Evolutionary conservation across 2,329 filamentous ascomycete genomes (phyloP), one percentile per base, ranked within the genome.

Genomic region (Pseudogymnoascus sp.): DNA sequence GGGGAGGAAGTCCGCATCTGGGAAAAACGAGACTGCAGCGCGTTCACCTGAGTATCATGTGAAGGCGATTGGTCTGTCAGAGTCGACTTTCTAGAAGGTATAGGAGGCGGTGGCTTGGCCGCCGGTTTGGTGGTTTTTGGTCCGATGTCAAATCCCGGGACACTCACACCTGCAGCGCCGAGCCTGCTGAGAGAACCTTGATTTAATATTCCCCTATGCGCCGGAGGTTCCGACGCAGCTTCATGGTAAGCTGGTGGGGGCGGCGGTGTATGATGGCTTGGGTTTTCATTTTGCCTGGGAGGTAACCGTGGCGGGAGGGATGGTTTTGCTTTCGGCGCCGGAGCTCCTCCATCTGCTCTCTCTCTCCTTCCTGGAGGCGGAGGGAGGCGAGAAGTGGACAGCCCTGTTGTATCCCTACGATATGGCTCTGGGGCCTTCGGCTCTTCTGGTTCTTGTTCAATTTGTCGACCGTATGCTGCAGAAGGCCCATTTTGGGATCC

Each of bases 101-200:
- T 64, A 61, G 70, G 69, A 63, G 71, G 16, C 38, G 71, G 62
- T 40, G 76, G 56, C 71, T 74, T 75, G 77, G 21, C 36, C 38
- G 73, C 64, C 71, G 74, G 66, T 23, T 70, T 66, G 44, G 66
- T 61, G 23, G 69, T 66, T 62, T 70, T 66, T 64, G 69, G 71
- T 2, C 82, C 83, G 65, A 89, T 88, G 14, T 83, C 84, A 38
- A 90, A 78, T 0, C 81, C 84, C n/a, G 87, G 83, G 0, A 90
- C 85, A 3, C 83, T 85, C 4, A 90, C 77, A 11, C 87, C 88
- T 18, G 87, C 84, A 66, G 81, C 79, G 3, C 82, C 80, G 11
- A 90, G 75, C 62, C 86, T 80, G 42, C 77, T 79, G 38, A 84
- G 69, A 5, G 87, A 81, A 6, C 78, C 80, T 63, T 74, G 72